phyloP scores from a whole-genome alignment of 345 rosid species.

The Aethionema arabicum region DNA sequence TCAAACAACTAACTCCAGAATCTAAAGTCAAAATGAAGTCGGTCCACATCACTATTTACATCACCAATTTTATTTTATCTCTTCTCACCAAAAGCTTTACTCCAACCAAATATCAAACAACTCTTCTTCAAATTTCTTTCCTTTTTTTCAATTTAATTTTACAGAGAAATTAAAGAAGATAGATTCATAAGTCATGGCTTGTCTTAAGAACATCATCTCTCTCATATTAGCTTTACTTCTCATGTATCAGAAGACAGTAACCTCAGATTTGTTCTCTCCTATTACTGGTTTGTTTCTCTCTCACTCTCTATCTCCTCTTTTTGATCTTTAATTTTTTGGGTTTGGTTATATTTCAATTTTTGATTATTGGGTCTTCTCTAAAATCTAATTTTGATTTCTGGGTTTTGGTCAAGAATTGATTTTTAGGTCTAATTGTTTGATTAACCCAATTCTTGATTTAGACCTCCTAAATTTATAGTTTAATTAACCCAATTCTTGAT shows the following conservation, averaged over 20 bases:
- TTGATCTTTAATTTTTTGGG: background rate
- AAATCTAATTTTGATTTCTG: background rate
- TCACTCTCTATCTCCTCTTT: slow-evolving; percentile 7
- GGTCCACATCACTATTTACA: slow-evolving; percentile 30
- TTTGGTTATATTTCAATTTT: background rate
- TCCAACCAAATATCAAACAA: no score
- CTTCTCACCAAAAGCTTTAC: no score
- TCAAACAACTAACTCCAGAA: slow-evolving; percentile 23
- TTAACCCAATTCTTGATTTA: background rate
- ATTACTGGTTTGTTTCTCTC: slow-evolving; percentile 32
- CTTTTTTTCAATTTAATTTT: background rate
- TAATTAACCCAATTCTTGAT: background rate
- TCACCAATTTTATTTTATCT: background rate
- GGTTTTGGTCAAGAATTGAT: background rate
- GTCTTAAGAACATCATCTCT: slow-evolving; percentile 19
- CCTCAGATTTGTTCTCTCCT: slow-evolving; percentile 42
- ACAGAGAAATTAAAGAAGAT: slow-evolving; percentile 3
- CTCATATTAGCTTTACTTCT: slow-evolving; percentile 34
- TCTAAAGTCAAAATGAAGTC: slow-evolving; percentile 3
- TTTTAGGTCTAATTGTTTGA: background rate
- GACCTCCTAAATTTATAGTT: no score
- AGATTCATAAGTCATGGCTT: slow-evolving; percentile 36
- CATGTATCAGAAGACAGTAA: slow-evolving; percentile 32
- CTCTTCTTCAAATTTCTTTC: background rate
- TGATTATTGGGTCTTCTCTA: no score